Percentiles rank a stretch among this genome's conserved stretches.
phyloP scores from a whole-genome alignment of 495 filamentous ascomycete genomes.

The Glutinoglossum americanum region DNA sequence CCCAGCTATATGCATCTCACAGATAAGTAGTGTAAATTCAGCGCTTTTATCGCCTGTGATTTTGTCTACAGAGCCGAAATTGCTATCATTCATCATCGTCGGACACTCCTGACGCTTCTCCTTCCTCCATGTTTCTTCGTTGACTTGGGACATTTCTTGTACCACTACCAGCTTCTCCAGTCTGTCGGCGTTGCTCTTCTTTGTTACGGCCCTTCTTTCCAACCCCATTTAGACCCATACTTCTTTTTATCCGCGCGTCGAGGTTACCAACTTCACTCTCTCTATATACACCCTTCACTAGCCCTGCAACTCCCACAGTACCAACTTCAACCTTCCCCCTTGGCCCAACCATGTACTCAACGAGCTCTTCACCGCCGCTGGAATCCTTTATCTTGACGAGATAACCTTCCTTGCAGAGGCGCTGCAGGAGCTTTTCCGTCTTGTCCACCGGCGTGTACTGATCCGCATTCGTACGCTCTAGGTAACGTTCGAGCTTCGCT shows the following conservation, averaged over 20 bases:
- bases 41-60: not conserved
- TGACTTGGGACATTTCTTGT: not conserved
- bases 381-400: slow-evolving; percentile 40
- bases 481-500: slow-evolving; percentile 30
- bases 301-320: slow-evolving; percentile 40
- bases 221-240: slow-evolving; percentile 5
- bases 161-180: not conserved
- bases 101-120: not conserved
- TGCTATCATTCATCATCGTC: not conserved
- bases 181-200: not conserved
- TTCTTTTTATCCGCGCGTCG: slow-evolving; percentile 3
- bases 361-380: slow-evolving; percentile 30
- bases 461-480: slow-evolving; percentile 55
- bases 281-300: slow-evolving; percentile 43
- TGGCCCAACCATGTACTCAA: slow-evolving; percentile 61
- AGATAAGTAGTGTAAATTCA: not conserved
- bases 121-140: not conserved
- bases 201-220: not conserved
- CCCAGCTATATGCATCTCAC: not conserved
- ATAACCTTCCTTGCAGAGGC: slow-evolving; percentile 66
- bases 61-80: not conserved
- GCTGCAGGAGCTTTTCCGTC: slow-evolving; percentile 52
- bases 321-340: slow-evolving; percentile 76
- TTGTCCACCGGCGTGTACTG: slow-evolving; percentile 52
- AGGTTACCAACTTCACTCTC: slow-evolving; percentile 4